Evolutionary conservation across 331 rosid genomes (phyloP).

Genomic region (Malus hybrid): DNA sequence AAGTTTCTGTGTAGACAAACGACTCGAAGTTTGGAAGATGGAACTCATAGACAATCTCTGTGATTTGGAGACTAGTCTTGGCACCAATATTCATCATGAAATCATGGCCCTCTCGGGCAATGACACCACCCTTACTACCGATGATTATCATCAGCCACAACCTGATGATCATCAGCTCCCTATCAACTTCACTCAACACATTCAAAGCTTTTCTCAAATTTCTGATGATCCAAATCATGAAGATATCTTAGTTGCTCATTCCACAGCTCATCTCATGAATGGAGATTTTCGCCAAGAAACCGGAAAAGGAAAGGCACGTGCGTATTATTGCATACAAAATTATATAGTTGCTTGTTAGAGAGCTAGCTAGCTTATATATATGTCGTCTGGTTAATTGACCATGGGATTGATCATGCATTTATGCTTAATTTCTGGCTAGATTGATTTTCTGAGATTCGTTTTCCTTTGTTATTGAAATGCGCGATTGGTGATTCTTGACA

Average conservation of each 20-base stretch:
- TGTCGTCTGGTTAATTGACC: neutral
- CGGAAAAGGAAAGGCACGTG: neutral
- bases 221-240: neutral
- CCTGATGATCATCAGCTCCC: neutral
- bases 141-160: neutral
- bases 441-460: neutral
- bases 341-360: neutral
- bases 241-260: neutral
- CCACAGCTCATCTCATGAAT: neutral
- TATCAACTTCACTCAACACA: conserved; percentile 7
- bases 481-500: conserved; percentile 12
- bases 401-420: neutral
- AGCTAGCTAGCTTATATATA: neutral
- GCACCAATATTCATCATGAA: neutral
- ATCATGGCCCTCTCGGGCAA: conserved; percentile 4
- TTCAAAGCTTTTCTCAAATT: conserved; percentile 2
- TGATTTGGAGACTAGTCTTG: neutral
- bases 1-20: neutral
- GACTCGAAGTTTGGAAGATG: neutral
- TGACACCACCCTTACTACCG: neutral
- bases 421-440: neutral
- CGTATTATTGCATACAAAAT: neutral
- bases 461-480: neutral
- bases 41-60: conserved; percentile 14
- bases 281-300: neutral